These are phyloP conservation scores for Kodamaea neixiangensis DNA, from an alignment of 805 yeast species.

Conservation along the genomic window DNA sequence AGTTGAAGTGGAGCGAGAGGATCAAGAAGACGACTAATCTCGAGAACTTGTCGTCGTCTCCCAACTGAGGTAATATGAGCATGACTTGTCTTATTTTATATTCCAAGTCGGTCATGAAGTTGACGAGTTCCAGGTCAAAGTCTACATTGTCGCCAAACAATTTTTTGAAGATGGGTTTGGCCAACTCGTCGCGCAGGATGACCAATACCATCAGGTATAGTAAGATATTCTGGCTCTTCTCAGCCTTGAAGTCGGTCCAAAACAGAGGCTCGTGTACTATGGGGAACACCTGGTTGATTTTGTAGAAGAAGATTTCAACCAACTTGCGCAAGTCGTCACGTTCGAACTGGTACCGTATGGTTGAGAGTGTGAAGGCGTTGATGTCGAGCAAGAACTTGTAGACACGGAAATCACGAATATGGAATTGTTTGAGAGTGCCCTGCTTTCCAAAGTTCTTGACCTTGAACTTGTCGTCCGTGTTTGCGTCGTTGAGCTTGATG, in stretches of 20 bases:
- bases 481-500: slow-evolving; percentile 15
- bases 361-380: slow-evolving; percentile 32
- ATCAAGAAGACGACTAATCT: slow-evolving; percentile 25
- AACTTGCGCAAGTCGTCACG: slow-evolving; percentile 21
- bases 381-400: slow-evolving; percentile 24
- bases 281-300: slow-evolving; percentile 36
- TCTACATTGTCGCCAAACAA: slow-evolving; percentile 18
- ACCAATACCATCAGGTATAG: slow-evolving; percentile 30
- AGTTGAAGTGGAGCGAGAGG: slow-evolving; percentile 27
- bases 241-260: slow-evolving; percentile 27
- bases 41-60: slow-evolving; percentile 31
- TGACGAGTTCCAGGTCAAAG: slow-evolving; percentile 14
- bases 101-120: slow-evolving; percentile 28
- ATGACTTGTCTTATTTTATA: slow-evolving; percentile 35
- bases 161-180: slow-evolving; percentile 25
- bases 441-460: slow-evolving; percentile 11
- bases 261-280: slow-evolving; percentile 28
- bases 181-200: slow-evolving; percentile 28
- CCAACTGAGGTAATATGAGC: slow-evolving; percentile 29
- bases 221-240: slow-evolving; percentile 22
- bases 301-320: slow-evolving; percentile 30
- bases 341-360: slow-evolving; percentile 23
- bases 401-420: slow-evolving; percentile 16
- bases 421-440: slow-evolving; percentile 15
- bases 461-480: slow-evolving; percentile 10